phyloP scores from a whole-genome alignment of 371 early-diverging fungal species.

The Mortierella sp. region DNA sequence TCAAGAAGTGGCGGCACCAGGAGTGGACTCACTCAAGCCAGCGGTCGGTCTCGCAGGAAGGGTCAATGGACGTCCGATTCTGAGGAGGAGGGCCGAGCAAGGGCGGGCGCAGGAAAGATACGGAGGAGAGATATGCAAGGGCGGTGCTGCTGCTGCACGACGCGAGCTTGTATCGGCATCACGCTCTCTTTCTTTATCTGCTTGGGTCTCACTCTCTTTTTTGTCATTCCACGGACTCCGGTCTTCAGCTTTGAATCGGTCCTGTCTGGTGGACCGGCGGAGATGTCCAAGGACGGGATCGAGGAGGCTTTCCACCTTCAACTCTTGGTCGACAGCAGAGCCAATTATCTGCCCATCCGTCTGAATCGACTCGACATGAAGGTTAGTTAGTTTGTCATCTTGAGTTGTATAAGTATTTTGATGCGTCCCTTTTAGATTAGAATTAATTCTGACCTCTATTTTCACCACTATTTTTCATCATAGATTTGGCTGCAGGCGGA shows the following conservation, averaged over 20 bases:
- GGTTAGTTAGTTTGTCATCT: slow-evolving; percentile 17
- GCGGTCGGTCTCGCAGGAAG: slow-evolving; percentile 46
- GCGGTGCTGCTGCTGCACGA: slow-evolving; percentile 39
- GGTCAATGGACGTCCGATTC: slow-evolving; percentile 51
- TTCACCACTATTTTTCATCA: not conserved
- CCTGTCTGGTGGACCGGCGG: not conserved
- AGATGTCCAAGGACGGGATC: slow-evolving; percentile 24
- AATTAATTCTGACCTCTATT: not conserved
- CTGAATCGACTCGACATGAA: slow-evolving; percentile 21
- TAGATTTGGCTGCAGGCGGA: slow-evolving; percentile 17
- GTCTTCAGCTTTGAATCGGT: slow-evolving; percentile 35
- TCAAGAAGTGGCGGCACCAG: slow-evolving; percentile 27
- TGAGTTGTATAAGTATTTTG: too few species aligned
- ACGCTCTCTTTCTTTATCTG: slow-evolving; percentile 19
- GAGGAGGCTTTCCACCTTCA: slow-evolving; percentile 35
- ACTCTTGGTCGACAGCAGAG: slow-evolving; percentile 30
- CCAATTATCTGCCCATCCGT: slow-evolving; percentile 41
- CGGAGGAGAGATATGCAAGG: not conserved
- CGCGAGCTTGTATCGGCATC: slow-evolving; percentile 18
- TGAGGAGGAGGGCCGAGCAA: slow-evolving; percentile 28
- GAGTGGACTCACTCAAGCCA: slow-evolving; percentile 27
- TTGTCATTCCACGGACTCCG: slow-evolving; percentile 35
- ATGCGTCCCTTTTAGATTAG: not conserved
- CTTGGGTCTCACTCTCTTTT: slow-evolving; percentile 32
- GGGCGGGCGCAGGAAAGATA: not conserved